A percentile compares a stretch with the other conserved stretches of the same genome.
These are phyloP conservation scores for Musa itinerans DNA, from an alignment of 176 grass and related monocot genomes.

Conservation along the genomic window DNA sequence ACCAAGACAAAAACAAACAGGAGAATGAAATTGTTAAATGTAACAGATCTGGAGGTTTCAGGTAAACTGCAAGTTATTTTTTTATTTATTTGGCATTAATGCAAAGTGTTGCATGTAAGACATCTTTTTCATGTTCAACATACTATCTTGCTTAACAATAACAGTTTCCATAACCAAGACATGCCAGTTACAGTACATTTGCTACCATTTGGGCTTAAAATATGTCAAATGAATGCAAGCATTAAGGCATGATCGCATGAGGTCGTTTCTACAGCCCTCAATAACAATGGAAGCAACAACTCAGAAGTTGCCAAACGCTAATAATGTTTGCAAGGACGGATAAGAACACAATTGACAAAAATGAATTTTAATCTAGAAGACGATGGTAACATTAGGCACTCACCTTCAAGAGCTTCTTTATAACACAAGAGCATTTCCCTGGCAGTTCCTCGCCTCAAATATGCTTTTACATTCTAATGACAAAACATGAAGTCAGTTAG, in stretches of 20 bases:
- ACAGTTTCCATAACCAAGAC: not conserved
- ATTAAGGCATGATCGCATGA: not conserved
- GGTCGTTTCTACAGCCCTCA: not conserved
- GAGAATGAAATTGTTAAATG: too few relatives aligned
- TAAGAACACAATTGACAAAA: not conserved
- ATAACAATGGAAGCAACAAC: not conserved
- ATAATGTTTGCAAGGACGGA: not conserved
- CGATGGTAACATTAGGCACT: slow-evolving; percentile 18
- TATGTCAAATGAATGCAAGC: not conserved
- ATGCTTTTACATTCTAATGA: slow-evolving; percentile 87
- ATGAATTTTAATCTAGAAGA: not conserved
- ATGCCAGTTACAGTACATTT: not conserved
- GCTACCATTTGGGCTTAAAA: not conserved
- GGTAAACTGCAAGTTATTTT: too few relatives aligned
- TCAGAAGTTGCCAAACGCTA: not conserved
- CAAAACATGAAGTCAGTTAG: slow-evolving; percentile 5
- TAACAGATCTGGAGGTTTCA: too few relatives aligned
- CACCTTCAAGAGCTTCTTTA: slow-evolving; percentile 87
- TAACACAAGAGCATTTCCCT: slow-evolving; percentile 66
- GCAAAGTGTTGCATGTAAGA: not conserved
- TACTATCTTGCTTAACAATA: not conserved
- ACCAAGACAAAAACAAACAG: too few relatives aligned
- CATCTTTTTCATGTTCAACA: not conserved
- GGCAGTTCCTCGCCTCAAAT: slow-evolving; percentile 70
- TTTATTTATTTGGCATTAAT: too few relatives aligned